phyloP scores from a whole-genome alignment of 148 eudicot species.

The Salicornia ramosissima region DNA sequence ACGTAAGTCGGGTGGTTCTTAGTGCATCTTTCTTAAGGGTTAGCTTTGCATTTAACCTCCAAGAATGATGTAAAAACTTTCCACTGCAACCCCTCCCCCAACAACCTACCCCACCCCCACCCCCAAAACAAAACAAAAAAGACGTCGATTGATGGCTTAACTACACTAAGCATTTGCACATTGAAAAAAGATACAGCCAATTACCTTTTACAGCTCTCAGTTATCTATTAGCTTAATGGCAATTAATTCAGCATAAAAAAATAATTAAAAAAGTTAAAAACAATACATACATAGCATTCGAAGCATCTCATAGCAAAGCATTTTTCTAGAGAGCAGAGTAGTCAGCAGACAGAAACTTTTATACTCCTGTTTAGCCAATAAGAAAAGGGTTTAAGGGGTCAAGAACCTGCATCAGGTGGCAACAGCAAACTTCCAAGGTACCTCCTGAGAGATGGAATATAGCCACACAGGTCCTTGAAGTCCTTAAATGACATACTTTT shows the following conservation, averaged over 20 bases:
- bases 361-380: not conserved
- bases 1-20: no score
- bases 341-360: not conserved
- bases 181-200: not conserved
- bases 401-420: slow-evolving; percentile 63
- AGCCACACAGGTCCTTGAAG: slow-evolving; percentile 60
- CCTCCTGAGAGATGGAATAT: slow-evolving; percentile 68
- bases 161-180: not conserved
- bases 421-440: slow-evolving; percentile 67
- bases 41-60: no score
- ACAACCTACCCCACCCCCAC: no score
- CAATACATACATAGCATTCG: not conserved
- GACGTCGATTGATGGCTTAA: no score
- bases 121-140: no score
- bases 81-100: no score
- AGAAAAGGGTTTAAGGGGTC: not conserved
- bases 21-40: no score
- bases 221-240: no score
- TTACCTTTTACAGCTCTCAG: no score
- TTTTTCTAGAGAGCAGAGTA: not conserved
- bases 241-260: no score
- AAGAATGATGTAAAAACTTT: no score
- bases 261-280: no score
- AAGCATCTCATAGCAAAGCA: not conserved
- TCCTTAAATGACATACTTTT: slow-evolving; percentile 65